phyloP scores from a whole-genome alignment of 805 yeast genomes.

The Nakazawaea ernobii region DNA sequence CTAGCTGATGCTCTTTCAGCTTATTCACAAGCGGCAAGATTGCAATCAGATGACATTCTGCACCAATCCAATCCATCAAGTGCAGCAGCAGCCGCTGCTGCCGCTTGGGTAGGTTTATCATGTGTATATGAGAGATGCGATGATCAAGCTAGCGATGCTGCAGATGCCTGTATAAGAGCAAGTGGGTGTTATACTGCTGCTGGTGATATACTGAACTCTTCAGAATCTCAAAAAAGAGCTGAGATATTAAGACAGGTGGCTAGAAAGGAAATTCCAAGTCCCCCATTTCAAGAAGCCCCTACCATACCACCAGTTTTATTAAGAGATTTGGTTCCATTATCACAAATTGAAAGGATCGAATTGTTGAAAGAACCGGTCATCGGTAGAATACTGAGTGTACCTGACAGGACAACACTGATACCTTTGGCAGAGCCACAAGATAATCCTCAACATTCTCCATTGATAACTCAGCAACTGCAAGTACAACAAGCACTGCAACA shows the following conservation, averaged over 20 bases:
- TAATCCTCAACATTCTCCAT: conserved; percentile 11
- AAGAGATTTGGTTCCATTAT: conserved; percentile 36
- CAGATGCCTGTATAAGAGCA: conserved; percentile 52
- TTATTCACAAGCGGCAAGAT: conserved; percentile 56
- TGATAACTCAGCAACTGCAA: conserved; percentile 15
- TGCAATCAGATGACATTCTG: conserved; percentile 35
- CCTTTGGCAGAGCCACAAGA: background rate
- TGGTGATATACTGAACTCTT: conserved; percentile 37
- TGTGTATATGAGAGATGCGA: conserved; percentile 62
- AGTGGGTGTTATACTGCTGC: conserved; percentile 42
- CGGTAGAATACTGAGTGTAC: background rate
- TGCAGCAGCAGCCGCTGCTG: conserved; percentile 39
- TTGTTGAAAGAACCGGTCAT: conserved; percentile 10
- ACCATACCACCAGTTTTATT: conserved; percentile 38
- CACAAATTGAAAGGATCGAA: conserved; percentile 35
- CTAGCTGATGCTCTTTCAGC: conserved; percentile 63
- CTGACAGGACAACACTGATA: background rate
- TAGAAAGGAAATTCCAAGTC: conserved; percentile 37
- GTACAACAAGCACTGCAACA: background rate
- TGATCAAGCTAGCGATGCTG: conserved; percentile 52
- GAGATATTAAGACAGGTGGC: conserved; percentile 36
- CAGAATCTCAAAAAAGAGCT: conserved; percentile 37
- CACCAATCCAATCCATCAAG: conserved; percentile 18
- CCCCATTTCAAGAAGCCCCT: conserved; percentile 39
- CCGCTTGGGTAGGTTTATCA: conserved; percentile 62